These are phyloP conservation scores for Penicillium sp. DNA, from an alignment of 2,329 filamentous ascomycete species.

Conservation along the genomic window DNA sequence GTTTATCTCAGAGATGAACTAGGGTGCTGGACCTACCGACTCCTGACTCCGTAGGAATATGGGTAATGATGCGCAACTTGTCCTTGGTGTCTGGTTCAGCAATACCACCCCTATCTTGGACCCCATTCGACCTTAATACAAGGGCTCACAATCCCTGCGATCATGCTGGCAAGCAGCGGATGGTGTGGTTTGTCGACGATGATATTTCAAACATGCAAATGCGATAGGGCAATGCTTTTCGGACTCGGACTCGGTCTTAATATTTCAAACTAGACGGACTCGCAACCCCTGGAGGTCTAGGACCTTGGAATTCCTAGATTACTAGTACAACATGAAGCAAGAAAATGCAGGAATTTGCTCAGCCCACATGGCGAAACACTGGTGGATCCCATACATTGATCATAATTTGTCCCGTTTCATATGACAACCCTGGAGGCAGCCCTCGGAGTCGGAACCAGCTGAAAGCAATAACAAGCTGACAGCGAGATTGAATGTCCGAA, in stretches of 20 bases:
- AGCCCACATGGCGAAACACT: neutral
- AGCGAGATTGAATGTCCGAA: constrained; percentile 7
- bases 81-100: constrained; percentile 6
- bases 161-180: neutral
- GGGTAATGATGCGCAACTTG: neutral
- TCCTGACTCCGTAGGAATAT: neutral
- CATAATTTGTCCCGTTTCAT: constrained; percentile 13
- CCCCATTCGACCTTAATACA: neutral
- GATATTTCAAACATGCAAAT: neutral
- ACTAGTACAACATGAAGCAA: neutral
- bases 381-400: neutral
- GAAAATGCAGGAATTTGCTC: neutral
- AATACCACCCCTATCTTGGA: constrained; percentile 19
- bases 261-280: neutral
- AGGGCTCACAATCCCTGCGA: neutral
- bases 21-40: neutral
- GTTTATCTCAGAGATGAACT: neutral
- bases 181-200: neutral
- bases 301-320: neutral
- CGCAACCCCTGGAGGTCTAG: neutral
- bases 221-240: constrained; percentile 2
- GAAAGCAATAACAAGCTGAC: constrained; percentile 3
- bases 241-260: constrained; percentile 17
- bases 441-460: constrained; percentile 15
- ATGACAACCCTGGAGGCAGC: neutral